Evolutionary conservation across 768 basidiomycete genomes (phyloP).

Genomic region (Lactifluus echinatus): DNA sequence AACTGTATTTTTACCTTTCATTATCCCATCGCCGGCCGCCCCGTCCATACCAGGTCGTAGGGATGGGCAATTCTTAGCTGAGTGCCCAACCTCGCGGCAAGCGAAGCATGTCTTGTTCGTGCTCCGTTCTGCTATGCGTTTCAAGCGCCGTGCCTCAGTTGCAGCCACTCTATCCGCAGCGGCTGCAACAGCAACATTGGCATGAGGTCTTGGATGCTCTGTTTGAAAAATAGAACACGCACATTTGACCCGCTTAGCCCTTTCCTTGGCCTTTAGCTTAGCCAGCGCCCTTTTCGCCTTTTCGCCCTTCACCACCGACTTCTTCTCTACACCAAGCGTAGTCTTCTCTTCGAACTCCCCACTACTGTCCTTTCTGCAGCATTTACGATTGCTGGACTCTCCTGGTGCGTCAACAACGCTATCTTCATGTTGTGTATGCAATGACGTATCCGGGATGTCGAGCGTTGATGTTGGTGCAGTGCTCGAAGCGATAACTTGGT

Average conservation of each 20-base stretch:
- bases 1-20: constrained; percentile 56
- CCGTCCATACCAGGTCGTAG: constrained; percentile 26
- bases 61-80: constrained; percentile 71
- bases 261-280: constrained; percentile 25
- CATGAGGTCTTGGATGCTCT: no score
- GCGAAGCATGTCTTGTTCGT: constrained; percentile 71
- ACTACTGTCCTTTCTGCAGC: constrained; percentile 41
- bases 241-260: constrained; percentile 24
- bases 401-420: constrained; percentile 24
- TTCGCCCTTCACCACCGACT: constrained; percentile 23
- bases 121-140: constrained; percentile 50
- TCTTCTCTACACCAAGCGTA: constrained; percentile 12
- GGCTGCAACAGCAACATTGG: constrained; percentile 8
- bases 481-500: constrained; percentile 15
- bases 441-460: neutral
- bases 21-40: constrained; percentile 19
- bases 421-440: constrained; percentile 5
- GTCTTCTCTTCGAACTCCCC: constrained; percentile 27
- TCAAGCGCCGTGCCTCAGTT: constrained; percentile 53
- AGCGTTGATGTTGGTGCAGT: constrained; percentile 8
- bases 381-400: constrained; percentile 60
- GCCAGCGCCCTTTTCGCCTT: constrained; percentile 26
- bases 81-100: constrained; percentile 77
- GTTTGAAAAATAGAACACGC: neutral
- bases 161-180: constrained; percentile 27